Evolutionary conservation across 139 green algal genomes (phyloP), one percentile per base, ranked within the genome.

Genomic region (Tetradesmus obliquus): DNA sequence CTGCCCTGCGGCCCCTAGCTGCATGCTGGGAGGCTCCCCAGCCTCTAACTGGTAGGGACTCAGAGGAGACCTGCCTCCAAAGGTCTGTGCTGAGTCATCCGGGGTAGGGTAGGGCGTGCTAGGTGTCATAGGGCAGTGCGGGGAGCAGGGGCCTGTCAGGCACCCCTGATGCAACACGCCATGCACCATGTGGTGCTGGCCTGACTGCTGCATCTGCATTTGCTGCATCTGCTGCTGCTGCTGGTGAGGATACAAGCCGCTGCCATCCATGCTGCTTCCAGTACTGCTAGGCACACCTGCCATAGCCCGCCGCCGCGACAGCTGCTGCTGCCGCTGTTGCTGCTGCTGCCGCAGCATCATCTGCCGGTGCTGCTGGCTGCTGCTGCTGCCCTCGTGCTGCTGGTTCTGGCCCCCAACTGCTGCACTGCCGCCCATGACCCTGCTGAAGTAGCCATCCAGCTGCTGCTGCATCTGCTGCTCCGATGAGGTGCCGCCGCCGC

Each of bases 91-190:
- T 6, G 60, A 84, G 89, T 92, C 89, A 6, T 84, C 82, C 15
- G 89, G 89, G 2, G 89, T 92, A 7, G 89, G 62, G 57, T 89
- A 79, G 1, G 89, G 89, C 5, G 89, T 88, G n/a, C 5, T 66
- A 5, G 88, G 88, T 3, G 87, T 91, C 22, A 79, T 22, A 12
- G 87, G 87, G 76, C 66, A 90, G 45, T 66, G 15, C 9, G 45
- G 66, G 3, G 69, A 79, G 55, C 69, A 74, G 15, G 66, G 66
- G 1, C 66, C 66, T 2, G 66, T 74, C 66, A 74, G n/a, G 15
- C 66, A 74, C 15, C 66, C 66, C 66, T 74, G 66, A 74, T 74
- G 66, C 66, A 74, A 17, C 13, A 74, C 66, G 7, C 66, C 66
- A 74, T 74, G 66, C 66, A 74, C 66, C 66, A 74, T 74, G 12